A percentile compares a stretch with the other conserved stretches of the same genome.
Conservation (phyloP, 805 yeast genomes). For the Teunomyces atbi region DNA sequence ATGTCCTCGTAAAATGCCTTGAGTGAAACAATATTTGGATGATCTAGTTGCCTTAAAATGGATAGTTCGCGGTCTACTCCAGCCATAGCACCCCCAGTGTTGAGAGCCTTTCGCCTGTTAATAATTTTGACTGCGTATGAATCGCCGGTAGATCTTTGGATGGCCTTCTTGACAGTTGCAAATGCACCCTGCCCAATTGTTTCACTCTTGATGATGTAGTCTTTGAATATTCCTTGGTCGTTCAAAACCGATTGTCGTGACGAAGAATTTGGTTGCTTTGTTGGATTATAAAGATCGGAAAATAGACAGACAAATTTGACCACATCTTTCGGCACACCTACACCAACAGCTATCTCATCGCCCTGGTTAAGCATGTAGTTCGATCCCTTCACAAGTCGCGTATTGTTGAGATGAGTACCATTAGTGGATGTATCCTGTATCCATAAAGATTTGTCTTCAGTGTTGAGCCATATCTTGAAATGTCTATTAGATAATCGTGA, state of each 20-base stretch:
- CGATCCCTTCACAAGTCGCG: slow-evolving; percentile 67
- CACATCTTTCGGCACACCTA: slow-evolving; percentile 75
- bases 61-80: slow-evolving; percentile 87
- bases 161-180: slow-evolving; percentile 90
- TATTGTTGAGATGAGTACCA: slow-evolving; percentile 85
- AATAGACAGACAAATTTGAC: slow-evolving; percentile 52
- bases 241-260: slow-evolving; percentile 28
- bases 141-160: slow-evolving; percentile 80
- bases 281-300: slow-evolving; percentile 40
- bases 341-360: slow-evolving; percentile 88
- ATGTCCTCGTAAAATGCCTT: slow-evolving; percentile 84
- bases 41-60: slow-evolving; percentile 72
- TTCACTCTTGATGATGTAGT: slow-evolving; percentile 77
- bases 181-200: slow-evolving; percentile 98
- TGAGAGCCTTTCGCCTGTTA: slow-evolving; percentile 68
- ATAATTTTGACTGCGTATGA: slow-evolving; percentile 91
- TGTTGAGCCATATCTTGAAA: slow-evolving; percentile 65
- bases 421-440: slow-evolving; percentile 81
- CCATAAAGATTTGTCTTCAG: slow-evolving; percentile 54
- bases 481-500: slow-evolving; percentile 75
- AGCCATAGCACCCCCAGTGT: slow-evolving; percentile 70
- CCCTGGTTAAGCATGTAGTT: slow-evolving; percentile 86
- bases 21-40: slow-evolving; percentile 79
- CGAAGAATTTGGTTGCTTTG: slow-evolving; percentile 19
- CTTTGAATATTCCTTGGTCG: slow-evolving; percentile 59